Evolutionary conservation across 805 yeast species (phyloP), one percentile per base, ranked within the genome.

Genomic region (Nematodospora valgi): DNA sequence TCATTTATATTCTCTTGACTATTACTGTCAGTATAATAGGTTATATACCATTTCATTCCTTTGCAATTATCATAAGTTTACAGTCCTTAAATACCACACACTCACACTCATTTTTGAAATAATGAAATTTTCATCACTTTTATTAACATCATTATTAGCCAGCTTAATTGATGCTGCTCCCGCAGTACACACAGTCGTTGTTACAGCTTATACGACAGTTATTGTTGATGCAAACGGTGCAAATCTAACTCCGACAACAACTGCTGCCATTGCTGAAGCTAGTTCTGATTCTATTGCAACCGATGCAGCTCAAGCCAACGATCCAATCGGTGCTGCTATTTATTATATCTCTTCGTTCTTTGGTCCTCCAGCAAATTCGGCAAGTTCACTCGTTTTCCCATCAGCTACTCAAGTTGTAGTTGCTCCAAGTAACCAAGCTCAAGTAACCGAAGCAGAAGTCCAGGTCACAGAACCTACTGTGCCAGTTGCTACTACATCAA

Each of bases 141-240:
- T 37, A 15, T 25, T 39, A 30, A n/a, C 49, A 21, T 27, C 49
- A 30, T 34, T 46, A 32, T 41, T 53, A 21, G 39, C 52, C 17
- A 38, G 47, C 18, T 35, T 49, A 19, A 32, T 41, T 16, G 27
- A 35, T 26, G 54, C 55, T 27, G 44, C 44, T 21, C 58, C 63
- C 11, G 59, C 43, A 22, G 30, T 54, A 23, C 46, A 51, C 8
- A 45, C 52, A 14, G 57, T 54, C 17, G 43, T 35, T 18, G 51
- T 54, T 6, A 59, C 63, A 23, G 33, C 46, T 19, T 47, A 41
- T 30, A 49, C 54, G 12, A 49, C 54, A 11, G 57, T 54, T 10
- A 15, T 45, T 17, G 46, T 40, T 5, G 44, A 38, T 14, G 34
- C 34, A 8, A 18, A 41, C 12, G 53, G 48, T n/a, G 16, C 18